Evolutionary conservation across 139 green algal species (phyloP).

Genomic region (Chlamydomonas applanata): DNA sequence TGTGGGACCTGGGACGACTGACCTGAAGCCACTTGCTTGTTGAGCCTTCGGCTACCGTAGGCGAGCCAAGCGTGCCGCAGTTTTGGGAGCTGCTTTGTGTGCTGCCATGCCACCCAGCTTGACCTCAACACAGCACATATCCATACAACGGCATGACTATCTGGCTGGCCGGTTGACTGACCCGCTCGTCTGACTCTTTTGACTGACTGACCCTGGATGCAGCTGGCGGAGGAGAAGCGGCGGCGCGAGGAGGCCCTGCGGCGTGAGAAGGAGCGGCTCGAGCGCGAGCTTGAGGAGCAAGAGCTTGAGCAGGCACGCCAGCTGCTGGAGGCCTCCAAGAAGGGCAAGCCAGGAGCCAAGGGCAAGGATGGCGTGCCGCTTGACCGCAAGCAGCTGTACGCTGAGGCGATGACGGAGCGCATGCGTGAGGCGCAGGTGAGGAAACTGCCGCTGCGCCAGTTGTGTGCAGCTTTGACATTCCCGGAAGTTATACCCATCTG

Average conservation of each 20-base stretch:
- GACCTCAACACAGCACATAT: too few relatives aligned
- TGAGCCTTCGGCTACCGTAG: too few relatives aligned
- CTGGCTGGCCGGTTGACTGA: too few relatives aligned
- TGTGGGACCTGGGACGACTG: too few relatives aligned
- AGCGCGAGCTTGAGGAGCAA: constrained; percentile 65
- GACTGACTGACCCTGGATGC: too few relatives aligned
- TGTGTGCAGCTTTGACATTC: not conserved
- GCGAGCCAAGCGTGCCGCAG: too few relatives aligned
- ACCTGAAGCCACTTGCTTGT: too few relatives aligned
- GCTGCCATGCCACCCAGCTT: too few relatives aligned
- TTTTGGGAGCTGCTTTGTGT: too few relatives aligned
- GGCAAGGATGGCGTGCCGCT: constrained; percentile 53
- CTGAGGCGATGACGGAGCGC: constrained; percentile 49
- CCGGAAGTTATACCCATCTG: not conserved
- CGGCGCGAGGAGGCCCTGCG: constrained; percentile 53
- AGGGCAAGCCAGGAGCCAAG: constrained; percentile 16
- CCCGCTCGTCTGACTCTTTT: too few relatives aligned
- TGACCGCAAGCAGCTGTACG: constrained; percentile 57
- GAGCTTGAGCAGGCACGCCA: constrained; percentile 56
- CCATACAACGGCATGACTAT: too few relatives aligned
- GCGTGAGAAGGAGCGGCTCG: constrained; percentile 55
- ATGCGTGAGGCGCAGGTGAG: constrained; percentile 61
- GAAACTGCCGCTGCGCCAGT: not conserved
- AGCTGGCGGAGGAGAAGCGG: constrained; percentile 55
- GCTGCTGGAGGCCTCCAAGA: constrained; percentile 44